Evolutionary conservation across 2,329 filamentous ascomycete species (phyloP).

Genomic region (Myriosclerotinia scirpicola): DNA sequence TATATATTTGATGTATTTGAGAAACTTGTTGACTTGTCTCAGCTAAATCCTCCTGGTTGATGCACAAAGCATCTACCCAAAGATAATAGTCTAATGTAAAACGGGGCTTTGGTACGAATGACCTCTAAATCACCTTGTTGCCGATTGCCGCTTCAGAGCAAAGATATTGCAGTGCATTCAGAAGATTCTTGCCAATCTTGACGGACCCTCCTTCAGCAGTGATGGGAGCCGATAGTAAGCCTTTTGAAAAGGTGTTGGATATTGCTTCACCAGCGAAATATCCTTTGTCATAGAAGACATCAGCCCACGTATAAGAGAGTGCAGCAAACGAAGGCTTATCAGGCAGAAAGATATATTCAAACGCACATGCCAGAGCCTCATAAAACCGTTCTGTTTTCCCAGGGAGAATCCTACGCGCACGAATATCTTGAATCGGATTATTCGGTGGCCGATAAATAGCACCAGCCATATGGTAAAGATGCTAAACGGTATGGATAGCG

Average conservation of each 20-base stretch:
- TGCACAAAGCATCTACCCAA: not conserved
- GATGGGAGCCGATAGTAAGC: not conserved
- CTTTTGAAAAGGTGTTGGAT: not conserved
- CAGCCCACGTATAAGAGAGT: not conserved
- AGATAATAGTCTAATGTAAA: not conserved
- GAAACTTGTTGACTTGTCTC: conserved; percentile 3
- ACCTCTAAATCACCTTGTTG: not conserved
- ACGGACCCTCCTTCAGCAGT: not conserved
- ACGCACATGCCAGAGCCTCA: not conserved
- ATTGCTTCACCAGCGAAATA: no score
- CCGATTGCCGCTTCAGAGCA: not conserved
- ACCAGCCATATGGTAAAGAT: not conserved
- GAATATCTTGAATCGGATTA: not conserved
- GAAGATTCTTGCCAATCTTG: not conserved
- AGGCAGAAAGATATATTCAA: not conserved
- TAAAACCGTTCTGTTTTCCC: not conserved
- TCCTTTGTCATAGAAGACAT: not conserved
- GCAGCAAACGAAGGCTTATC: not conserved
- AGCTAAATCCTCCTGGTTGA: not conserved
- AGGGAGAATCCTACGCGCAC: not conserved
- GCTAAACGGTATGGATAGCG: not conserved
- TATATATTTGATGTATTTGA: not conserved
- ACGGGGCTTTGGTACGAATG: not conserved
- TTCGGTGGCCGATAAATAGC: not conserved
- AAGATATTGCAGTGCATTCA: not conserved